Percentiles rank a stretch among this genome's conserved stretches.
Conservation (phyloP, 306 rosid species). For the Lablab purpureus region DNA sequence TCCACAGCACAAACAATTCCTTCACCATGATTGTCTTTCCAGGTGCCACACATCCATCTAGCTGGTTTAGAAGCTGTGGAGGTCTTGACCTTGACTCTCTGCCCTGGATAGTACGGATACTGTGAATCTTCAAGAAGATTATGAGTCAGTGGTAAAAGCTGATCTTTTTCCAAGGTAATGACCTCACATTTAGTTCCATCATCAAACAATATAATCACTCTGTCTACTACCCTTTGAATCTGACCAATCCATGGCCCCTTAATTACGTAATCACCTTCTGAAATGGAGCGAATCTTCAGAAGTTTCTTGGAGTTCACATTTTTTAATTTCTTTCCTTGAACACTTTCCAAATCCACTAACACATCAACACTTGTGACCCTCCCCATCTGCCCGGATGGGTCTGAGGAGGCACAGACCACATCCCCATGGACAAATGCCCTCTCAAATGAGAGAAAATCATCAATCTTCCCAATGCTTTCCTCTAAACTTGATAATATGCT, state of each 20-base stretch:
- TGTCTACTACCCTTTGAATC: conserved; percentile 78
- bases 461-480: conserved; percentile 89
- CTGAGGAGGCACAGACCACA: conserved; percentile 66
- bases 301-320: conserved; percentile 72
- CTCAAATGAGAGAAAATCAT: conserved; percentile 91
- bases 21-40: conserved; percentile 77
- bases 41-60: conserved; percentile 79
- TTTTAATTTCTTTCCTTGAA: conserved; percentile 67
- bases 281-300: conserved; percentile 76
- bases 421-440: conserved; percentile 82
- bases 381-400: conserved; percentile 93
- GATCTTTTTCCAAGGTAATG: conserved; percentile 67
- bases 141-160: conserved; percentile 66
- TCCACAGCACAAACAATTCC: conserved; percentile 87
- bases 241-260: conserved; percentile 92
- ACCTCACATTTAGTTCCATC: conserved; percentile 78
- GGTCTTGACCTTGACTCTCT: conserved; percentile 75
- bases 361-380: conserved; percentile 71
- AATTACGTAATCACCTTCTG: conserved; percentile 79
- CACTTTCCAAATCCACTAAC: conserved; percentile 79
- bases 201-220: conserved; percentile 71
- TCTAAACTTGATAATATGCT: conserved; percentile 90
- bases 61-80: conserved; percentile 70
- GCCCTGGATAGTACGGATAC: conserved; percentile 95
- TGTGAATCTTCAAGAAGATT: conserved; percentile 82